These are phyloP conservation scores for Tricholoma terreum DNA, from an alignment of 768 basidiomycete species.

Conservation along the genomic window DNA sequence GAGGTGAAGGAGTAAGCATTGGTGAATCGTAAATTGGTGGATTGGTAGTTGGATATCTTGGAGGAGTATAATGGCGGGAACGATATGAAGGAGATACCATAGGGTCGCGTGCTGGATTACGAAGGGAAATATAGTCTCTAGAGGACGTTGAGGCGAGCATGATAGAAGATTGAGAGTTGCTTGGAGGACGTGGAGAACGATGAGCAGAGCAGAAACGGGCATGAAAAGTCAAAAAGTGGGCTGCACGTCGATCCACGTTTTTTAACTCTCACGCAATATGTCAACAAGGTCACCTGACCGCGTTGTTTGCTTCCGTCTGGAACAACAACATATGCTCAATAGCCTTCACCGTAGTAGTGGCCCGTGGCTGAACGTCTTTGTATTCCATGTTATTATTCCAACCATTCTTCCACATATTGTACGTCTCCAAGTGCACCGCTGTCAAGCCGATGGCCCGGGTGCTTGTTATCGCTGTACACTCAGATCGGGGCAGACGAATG, in stretches of 20 bases:
- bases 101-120: constrained; percentile 24
- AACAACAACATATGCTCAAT: too few species aligned
- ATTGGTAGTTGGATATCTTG: constrained; percentile 25
- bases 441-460: too few species aligned
- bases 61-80: constrained; percentile 34
- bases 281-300: constrained; percentile 50
- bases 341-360: too few species aligned
- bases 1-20: constrained; percentile 65
- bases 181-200: constrained; percentile 20
- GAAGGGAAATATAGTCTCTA: constrained; percentile 34
- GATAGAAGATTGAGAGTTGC: too few species aligned
- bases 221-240: constrained; percentile 27
- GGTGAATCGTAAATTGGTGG: constrained; percentile 46
- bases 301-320: constrained; percentile 17
- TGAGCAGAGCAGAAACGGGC: constrained; percentile 16
- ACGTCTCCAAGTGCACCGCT: too few species aligned
- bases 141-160: constrained; percentile 47
- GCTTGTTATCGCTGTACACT: too few species aligned
- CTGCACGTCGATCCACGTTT: constrained; percentile 17
- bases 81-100: constrained; percentile 36
- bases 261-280: constrained; percentile 35
- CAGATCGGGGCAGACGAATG: too few species aligned
- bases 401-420: too few species aligned
- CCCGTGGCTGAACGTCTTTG: too few species aligned
- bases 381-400: too few species aligned